A percentile compares a stretch with the other conserved stretches of the same genome.
phyloP scores from a whole-genome alignment of 2,329 filamentous ascomycete species.

The Escovopsis sp. region DNA sequence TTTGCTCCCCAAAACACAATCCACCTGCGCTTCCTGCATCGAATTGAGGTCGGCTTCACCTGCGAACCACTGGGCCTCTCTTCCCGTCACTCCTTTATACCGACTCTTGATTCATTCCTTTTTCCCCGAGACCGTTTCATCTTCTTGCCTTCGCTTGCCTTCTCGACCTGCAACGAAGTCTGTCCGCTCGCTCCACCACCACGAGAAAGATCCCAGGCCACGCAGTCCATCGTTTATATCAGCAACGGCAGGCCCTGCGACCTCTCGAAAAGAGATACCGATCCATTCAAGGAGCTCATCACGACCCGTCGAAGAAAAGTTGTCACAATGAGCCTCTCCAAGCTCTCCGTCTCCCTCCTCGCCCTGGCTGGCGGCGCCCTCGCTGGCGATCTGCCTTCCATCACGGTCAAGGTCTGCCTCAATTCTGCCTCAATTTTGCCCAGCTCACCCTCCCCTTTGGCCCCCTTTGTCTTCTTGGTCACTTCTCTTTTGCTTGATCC shows the following conservation, averaged over 20 bases:
- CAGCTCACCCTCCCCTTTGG: background rate
- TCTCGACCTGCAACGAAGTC: too few species aligned
- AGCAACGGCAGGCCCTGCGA: too few species aligned
- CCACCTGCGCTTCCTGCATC: constrained; percentile 4
- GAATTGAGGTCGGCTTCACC: constrained; percentile 10
- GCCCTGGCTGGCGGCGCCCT: constrained; percentile 26
- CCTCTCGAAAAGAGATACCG: too few species aligned
- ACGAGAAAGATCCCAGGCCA: too few species aligned
- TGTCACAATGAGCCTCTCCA: constrained; percentile 19
- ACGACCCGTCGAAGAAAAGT: constrained; percentile 3
- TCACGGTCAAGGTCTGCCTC: constrained; percentile 49
- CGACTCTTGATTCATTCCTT: constrained; percentile 3
- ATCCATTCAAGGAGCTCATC: background rate
- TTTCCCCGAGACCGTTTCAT: constrained; percentile 4
- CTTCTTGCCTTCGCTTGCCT: too few species aligned
- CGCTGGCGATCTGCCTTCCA: constrained; percentile 35
- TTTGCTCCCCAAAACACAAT: background rate
- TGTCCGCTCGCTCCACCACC: background rate
- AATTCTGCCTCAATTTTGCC: background rate
- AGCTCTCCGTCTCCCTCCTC: constrained; percentile 19
- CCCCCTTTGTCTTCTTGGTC: too few species aligned
- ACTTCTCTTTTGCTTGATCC: background rate
- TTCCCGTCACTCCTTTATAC: constrained; percentile 18
- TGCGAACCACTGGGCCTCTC: constrained; percentile 8
- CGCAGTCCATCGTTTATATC: too few species aligned